These are phyloP conservation scores for Saturnispora ahearnii DNA, from an alignment of 805 yeast genomes.

Conservation along the genomic window DNA sequence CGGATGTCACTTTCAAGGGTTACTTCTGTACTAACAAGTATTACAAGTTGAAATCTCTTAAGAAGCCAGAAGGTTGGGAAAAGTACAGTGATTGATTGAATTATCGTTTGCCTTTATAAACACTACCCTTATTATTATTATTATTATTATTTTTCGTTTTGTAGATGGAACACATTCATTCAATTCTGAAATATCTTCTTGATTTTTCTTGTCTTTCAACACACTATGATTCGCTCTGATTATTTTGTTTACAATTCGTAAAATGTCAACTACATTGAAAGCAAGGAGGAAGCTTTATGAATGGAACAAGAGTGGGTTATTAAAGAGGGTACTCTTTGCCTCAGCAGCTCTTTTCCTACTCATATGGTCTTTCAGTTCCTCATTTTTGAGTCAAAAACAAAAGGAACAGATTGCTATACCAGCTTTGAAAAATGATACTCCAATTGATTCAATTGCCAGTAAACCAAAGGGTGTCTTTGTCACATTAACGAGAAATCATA, in stretches of 20 bases:
- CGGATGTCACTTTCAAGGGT: constrained; percentile 70
- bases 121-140: background rate
- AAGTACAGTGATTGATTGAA: constrained; percentile 33
- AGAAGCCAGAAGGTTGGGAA: constrained; percentile 67
- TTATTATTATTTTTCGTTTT: background rate
- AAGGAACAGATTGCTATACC: background rate
- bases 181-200: no score
- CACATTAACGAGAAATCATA: constrained; percentile 65
- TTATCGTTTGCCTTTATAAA: background rate
- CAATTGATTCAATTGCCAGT: background rate
- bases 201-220: background rate
- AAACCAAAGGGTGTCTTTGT: constrained; percentile 54
- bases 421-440: background rate
- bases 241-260: background rate
- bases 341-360: constrained; percentile 1
- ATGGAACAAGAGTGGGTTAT: constrained; percentile 7
- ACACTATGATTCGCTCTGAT: background rate
- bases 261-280: constrained; percentile 5
- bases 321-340: background rate
- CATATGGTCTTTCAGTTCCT: constrained; percentile 1
- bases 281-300: constrained; percentile 6
- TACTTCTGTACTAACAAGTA: constrained; percentile 65
- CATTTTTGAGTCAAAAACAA: background rate
- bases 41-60: constrained; percentile 44
- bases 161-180: background rate